Base-by-base conservation (phyloP, 805 yeast genomes). In the Suhomyces sp. region DNA sequence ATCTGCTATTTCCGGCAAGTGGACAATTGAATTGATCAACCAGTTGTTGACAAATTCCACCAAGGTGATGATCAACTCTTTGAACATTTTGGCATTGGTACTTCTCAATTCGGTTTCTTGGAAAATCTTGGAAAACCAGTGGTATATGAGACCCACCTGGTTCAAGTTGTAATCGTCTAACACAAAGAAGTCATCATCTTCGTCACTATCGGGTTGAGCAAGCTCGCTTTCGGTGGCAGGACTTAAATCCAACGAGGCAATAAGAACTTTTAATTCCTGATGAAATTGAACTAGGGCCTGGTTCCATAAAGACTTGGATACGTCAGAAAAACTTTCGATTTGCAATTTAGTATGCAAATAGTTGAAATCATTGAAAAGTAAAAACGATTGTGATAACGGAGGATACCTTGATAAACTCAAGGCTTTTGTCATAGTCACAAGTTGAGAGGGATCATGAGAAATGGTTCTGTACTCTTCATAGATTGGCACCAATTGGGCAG, bases 301-400 rank as follows among this genome's bases (percentile, higher is more conserved):
- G 9, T 54, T 51, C 68, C 68, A 65, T 22, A 54, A 55, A 0
- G 60, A 53, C 2, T 57, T 57, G 1, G 62, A 63, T 46, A 58
- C 57, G 26, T 52, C 35, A 5, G 23, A 46, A 27, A 73, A 56
- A 9, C 58, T 54, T 6, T 46, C 41, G 15, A 49, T 49, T 1
- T 52, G 48, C 19, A 61, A 41, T 22, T 53, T 56, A 45, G 53
- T 49, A 6, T 59, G 47, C 4, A 75, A 58, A 24, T 62, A 66
- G 31, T 58, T 55, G 44, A 75, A 60, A 51, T 75, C 79, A 52
- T 74, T 74, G 49, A 60, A 67, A 12, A 72, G 56, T n/a, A 73
- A 49, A 46, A 71, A 73, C 44, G 77, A 73, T 36, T 65, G 54
- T 2, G 66, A 55, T 3, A 66, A 51, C 0, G 65, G 49, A 4